Conservation (phyloP, 2,329 filamentous ascomycete genomes). For the Monosporascus cannonballus region DNA sequence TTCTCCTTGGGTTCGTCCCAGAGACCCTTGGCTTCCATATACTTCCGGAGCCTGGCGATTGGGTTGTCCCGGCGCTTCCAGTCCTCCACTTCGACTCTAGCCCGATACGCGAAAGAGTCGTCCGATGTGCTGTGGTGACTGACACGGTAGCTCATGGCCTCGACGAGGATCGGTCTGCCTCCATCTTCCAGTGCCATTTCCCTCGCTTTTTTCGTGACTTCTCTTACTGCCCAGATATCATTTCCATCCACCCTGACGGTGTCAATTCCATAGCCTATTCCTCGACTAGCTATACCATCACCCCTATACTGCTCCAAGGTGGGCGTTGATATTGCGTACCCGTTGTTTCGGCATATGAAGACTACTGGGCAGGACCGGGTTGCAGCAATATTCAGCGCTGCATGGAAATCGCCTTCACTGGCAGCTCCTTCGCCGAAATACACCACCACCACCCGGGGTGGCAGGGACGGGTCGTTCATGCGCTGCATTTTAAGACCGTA, state of each 20-base stretch:
- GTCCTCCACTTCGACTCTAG: constrained; percentile 87
- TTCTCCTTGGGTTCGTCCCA: constrained; percentile 86
- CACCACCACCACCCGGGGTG: constrained; percentile 66
- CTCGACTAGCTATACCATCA: constrained; percentile 82
- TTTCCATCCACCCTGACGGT: constrained; percentile 92
- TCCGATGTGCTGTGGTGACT: constrained; percentile 96
- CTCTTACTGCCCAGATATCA: constrained; percentile 82
- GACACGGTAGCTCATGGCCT: constrained; percentile 97
- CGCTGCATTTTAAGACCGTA: constrained; percentile 82
- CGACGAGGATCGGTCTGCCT: constrained; percentile 79
- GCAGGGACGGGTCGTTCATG: constrained; percentile 61
- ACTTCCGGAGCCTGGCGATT: constrained; percentile 79
- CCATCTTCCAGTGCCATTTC: constrained; percentile 72
- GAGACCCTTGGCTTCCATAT: constrained; percentile 73
- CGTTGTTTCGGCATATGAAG: constrained; percentile 90
- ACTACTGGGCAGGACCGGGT: constrained; percentile 82
- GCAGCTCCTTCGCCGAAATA: constrained; percentile 92
- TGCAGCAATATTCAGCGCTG: constrained; percentile 83
- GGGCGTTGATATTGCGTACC: constrained; percentile 84
- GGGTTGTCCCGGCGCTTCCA: constrained; percentile 92
- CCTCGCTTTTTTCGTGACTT: constrained; percentile 72
- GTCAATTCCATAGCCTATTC: constrained; percentile 88
- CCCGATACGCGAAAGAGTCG: constrained; percentile 93
- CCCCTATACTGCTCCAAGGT: constrained; percentile 88
- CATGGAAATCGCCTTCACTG: constrained; percentile 88